Evolutionary conservation across 2,329 filamentous ascomycete species (phyloP), one percentile per base, ranked within the genome.

Genomic region (Tolypocladium sp.): DNA sequence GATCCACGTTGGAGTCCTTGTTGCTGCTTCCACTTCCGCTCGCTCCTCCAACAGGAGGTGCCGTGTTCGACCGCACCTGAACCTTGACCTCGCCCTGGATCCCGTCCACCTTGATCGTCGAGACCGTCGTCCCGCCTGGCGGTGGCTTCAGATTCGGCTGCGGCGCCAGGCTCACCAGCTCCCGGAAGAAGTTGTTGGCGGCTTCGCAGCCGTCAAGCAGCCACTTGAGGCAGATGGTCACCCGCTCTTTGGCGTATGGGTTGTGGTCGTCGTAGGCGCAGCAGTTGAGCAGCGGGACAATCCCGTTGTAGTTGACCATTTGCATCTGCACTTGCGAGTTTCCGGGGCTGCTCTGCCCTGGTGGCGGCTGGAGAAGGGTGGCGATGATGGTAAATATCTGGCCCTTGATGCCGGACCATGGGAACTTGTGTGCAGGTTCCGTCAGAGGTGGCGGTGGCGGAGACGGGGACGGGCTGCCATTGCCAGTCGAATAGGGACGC

Each of bases 261-360:
- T 97, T 97, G 74, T 96, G 86, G 65, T 93, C 91, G 69, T 97
- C 93, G 70, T 94, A 94, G 38, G 87, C 84, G 67, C 92, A 97
- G 73, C 92, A 96, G 68, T 92, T 92, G 20, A 97, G 82, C 25
- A 97, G 82, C 0, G 90, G 87, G 65, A 96, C 90, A 51, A 97
- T 89, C 49, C 93, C 93, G 63, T 91, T 90, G 66, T 93, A 85
- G 55, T 86, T 83, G 52, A 95, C 84, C 62, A 97, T 90, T 71
- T 97, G 93, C 66, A 89, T 85, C 73, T 97, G 93, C 0, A 97
- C 92, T 10, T 85, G 83, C 1, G 88, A 82, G 65, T 88, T 87
- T 20, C 85, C 85, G 0, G 85, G 84, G 25, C 82, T 82, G 61
- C 77, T 81, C 58, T 81, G 78, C 7, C 83, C 79, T 0, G 79